Evolutionary conservation across 257 asterid genomes (phyloP).

Genomic region (Ilex aquifolium): DNA sequence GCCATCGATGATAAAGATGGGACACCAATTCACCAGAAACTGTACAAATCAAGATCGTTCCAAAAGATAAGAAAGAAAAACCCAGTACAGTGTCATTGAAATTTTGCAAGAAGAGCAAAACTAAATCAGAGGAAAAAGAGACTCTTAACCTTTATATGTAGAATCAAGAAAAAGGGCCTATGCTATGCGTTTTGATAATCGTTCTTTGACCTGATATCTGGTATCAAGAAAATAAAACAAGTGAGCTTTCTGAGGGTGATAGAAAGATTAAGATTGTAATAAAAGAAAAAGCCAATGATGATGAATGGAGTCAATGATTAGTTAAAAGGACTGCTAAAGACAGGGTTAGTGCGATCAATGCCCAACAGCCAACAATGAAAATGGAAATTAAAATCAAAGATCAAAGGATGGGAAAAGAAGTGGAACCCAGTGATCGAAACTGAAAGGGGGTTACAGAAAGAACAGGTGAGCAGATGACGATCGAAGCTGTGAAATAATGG

Average conservation of each 20-base stretch:
- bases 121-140: not conserved
- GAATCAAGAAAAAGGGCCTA: not conserved
- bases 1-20: conserved; percentile 32
- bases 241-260: not conserved
- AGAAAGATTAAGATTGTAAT: conserved; percentile 1
- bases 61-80: not conserved
- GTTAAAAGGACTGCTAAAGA: not conserved
- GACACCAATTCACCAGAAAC: conserved; percentile 15
- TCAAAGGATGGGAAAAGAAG: too few species aligned
- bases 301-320: not conserved
- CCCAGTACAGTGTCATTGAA: not conserved
- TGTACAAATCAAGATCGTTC: conserved; percentile 16
- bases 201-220: not conserved
- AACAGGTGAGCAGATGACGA: too few species aligned
- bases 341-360: not conserved
- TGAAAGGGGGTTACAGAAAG: too few species aligned
- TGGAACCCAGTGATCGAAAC: not conserved
- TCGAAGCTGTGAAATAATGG: too few species aligned
- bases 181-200: not conserved
- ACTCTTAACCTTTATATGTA: not conserved
- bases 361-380: not conserved
- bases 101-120: conserved; percentile 3
- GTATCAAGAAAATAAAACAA: not conserved
- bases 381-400: not conserved
- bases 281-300: not conserved